A percentile compares a stretch with the other conserved stretches of the same genome.
These are phyloP conservation scores for Violaceomyces palustris DNA, from an alignment of 1,284 basidiomycete species.

Conservation along the genomic window DNA sequence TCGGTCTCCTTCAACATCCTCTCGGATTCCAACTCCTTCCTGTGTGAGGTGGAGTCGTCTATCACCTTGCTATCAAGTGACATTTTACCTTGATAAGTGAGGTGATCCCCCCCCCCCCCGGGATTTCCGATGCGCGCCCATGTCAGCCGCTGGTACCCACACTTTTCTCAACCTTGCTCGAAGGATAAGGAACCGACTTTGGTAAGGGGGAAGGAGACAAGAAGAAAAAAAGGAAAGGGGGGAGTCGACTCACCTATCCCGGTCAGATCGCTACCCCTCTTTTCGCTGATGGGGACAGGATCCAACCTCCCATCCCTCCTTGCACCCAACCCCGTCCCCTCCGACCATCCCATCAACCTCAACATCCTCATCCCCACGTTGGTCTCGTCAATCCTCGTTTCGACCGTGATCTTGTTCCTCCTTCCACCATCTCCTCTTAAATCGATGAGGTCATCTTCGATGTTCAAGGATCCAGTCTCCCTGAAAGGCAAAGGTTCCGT, in stretches of 20 bases:
- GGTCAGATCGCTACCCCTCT: constrained; percentile 5
- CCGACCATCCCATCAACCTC: constrained; percentile 4
- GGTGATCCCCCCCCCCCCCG: no score
- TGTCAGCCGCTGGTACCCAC: no score
- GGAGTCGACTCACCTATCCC: constrained; percentile 2
- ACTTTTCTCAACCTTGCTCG: no score
- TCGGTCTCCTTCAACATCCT: neutral
- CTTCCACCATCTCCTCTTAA: neutral
- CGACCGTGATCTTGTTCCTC: neutral
- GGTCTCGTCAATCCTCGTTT: neutral
- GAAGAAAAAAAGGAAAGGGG: neutral
- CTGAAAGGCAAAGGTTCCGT: neutral
- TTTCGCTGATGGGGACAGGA: constrained; percentile 9
- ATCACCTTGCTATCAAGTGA: neutral
- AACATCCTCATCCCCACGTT: constrained; percentile 5
- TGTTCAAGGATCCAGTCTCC: neutral
- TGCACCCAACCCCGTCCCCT: constrained; percentile 1
- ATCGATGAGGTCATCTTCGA: neutral
- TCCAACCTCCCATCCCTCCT: constrained; percentile 2
- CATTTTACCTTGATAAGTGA: neutral
- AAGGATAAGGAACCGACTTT: no score
- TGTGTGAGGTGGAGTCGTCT: neutral
- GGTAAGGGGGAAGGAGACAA: no score
- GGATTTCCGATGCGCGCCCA: no score
- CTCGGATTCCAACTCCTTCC: neutral